Base-by-base conservation (phyloP, 306 rosid species). In the Citrullus amarus region DNA sequence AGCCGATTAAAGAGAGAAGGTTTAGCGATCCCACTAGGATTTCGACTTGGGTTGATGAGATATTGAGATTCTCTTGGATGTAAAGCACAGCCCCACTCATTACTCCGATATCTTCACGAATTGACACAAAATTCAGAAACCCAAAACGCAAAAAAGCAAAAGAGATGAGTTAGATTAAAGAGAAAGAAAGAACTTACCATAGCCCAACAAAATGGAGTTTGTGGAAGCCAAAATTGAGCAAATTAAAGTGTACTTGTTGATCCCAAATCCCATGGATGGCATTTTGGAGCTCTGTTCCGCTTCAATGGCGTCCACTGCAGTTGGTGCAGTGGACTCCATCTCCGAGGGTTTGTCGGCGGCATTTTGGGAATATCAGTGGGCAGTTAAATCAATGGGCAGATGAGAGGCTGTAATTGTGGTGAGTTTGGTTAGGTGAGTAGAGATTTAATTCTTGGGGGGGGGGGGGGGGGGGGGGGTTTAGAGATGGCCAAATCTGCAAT, bases 41-140 rank as follows among this genome's bases (percentile, higher is more conserved):
- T 80, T 93, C 98, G 46, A 85, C 88, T 81, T 93, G 90, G 3
- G 88, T 75, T 22, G 92, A 79, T 50, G 90, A 76, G 62, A 93
- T 89, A 5, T 88, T 86, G 13, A 93, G 80, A 72, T 89, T 84
- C 58, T 93, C 83, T 50, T 62, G 85, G 81, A 93, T 90, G 58
- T 44, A 85, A 6, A 93, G 77, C 61, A 79, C 89, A 30, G 97
- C 98, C 39, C 98, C 98, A 88, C 98, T 93, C 97, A 93, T 93
- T 18, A 90, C 98, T 80, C 97, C 97, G 79, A 88, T 90, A 75
- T 93, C 88, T 83, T 82, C 78, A 30, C 2, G 53, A 22, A 85
- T 83, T 81, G 80, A 80, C 2, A 39, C 20, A 22, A 15, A 2
- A 1, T 10, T 36, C 75, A 11, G 7, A 15, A 43, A 72, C 39